These are phyloP conservation scores for Penicillium simplicissimum DNA, from an alignment of 495 filamentous ascomycete species.

Conservation along the genomic window DNA sequence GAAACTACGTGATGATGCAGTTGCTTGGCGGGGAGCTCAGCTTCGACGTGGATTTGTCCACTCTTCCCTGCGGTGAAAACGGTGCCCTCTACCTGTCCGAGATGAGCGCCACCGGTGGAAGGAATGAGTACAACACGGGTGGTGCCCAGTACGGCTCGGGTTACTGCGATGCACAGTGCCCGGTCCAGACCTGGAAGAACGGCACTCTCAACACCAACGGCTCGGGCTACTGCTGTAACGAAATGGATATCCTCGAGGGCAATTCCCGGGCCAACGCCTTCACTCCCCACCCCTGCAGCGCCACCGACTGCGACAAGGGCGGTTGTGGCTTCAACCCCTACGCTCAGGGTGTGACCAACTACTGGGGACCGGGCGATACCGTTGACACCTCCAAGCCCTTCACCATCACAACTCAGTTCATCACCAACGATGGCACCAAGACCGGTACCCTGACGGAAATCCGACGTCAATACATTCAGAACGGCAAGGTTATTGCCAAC, in stretches of 20 bases:
- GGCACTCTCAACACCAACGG: slow-evolving; percentile 60
- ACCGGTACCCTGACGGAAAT: slow-evolving; percentile 58
- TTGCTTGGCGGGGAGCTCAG: slow-evolving; percentile 60
- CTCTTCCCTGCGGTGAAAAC: slow-evolving; percentile 67
- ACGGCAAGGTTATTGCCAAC: slow-evolving; percentile 61
- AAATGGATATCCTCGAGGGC: slow-evolving; percentile 73
- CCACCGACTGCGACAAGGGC: slow-evolving; percentile 64
- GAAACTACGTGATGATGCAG: slow-evolving; percentile 20
- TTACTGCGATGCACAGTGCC: slow-evolving; percentile 73
- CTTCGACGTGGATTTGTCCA: slow-evolving; percentile 66
- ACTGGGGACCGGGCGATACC: slow-evolving; percentile 59
- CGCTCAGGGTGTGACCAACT: slow-evolving; percentile 58
- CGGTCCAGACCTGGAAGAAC: slow-evolving; percentile 60
- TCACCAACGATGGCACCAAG: slow-evolving; percentile 52
- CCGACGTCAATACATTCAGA: slow-evolving; percentile 69
- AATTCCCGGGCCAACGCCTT: slow-evolving; percentile 56
- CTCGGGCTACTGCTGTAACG: slow-evolving; percentile 65
- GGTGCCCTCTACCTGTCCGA: slow-evolving; percentile 66
- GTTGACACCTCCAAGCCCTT: slow-evolving; percentile 62
- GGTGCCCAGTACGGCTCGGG: slow-evolving; percentile 69
- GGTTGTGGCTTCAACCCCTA: slow-evolving; percentile 79
- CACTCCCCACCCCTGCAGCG: slow-evolving; percentile 64
- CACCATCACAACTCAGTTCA: slow-evolving; percentile 71
- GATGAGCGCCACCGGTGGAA: slow-evolving; percentile 63
- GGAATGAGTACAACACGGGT: slow-evolving; percentile 57